Evolutionary conservation across 1,284 basidiomycete species (phyloP).

Genomic region (Cryptococcus floricola): DNA sequence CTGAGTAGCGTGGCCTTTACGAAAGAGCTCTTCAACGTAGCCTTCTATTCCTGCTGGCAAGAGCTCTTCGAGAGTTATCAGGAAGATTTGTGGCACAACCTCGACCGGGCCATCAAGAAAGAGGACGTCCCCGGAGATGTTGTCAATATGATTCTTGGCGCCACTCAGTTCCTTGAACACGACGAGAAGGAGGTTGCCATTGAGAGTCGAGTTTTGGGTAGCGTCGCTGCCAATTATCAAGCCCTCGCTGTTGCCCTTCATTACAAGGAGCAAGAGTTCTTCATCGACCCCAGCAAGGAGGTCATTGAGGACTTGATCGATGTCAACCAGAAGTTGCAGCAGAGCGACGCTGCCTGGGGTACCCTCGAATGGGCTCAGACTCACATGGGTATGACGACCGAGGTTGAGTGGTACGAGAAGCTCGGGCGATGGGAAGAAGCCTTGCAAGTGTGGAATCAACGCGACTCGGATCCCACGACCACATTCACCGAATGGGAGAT

Average conservation of each 20-base stretch:
- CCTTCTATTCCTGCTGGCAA: slow-evolving; percentile 96
- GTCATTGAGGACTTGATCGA: slow-evolving; percentile 94
- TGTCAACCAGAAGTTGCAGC: slow-evolving; percentile 96
- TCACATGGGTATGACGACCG: slow-evolving; percentile 50
- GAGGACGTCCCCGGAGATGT: slow-evolving; percentile 79
- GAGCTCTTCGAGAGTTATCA: slow-evolving; percentile 96
- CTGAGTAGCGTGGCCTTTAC: slow-evolving; percentile 89
- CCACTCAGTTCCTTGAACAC: slow-evolving; percentile 99
- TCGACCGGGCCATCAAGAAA: slow-evolving; percentile 83
- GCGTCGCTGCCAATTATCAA: slow-evolving; percentile 89
- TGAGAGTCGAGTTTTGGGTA: slow-evolving; percentile 86
- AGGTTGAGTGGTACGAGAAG: slow-evolving; percentile 85
- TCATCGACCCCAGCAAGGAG: slow-evolving; percentile 64
- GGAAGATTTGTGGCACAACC: slow-evolving; percentile 89
- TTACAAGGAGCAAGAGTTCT: slow-evolving; percentile 98
- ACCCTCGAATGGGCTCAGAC: slow-evolving; percentile 80
- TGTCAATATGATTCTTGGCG: slow-evolving; percentile 87
- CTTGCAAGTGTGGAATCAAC: slow-evolving; percentile 64
- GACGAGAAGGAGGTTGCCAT: slow-evolving; percentile 96
- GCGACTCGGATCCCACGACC: slow-evolving; percentile 38
- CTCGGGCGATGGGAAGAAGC: slow-evolving; percentile 97
- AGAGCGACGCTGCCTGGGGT: slow-evolving; percentile 94
- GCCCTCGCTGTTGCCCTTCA: slow-evolving; percentile 98
- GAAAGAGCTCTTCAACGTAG: slow-evolving; percentile 94
- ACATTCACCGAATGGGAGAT: slow-evolving; percentile 67